A percentile compares a stretch with the other conserved stretches of the same genome.
Conservation (phyloP, 1,139 yeast genomes). For the Chernovozyma sophiae-reginae region DNA sequence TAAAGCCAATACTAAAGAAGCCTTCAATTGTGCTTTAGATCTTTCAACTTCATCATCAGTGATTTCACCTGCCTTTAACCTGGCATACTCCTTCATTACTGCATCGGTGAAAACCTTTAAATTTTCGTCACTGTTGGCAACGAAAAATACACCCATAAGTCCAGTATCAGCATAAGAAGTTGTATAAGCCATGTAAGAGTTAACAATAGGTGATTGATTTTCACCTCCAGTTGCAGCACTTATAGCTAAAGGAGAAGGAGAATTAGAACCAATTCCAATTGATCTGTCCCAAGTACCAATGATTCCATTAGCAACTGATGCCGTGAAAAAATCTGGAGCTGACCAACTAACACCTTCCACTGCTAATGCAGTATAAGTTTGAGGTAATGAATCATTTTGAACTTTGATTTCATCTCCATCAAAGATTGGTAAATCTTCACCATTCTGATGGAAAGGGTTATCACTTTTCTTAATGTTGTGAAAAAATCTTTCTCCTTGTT, state of each 20-base stretch:
- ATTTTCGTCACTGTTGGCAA: slow-evolving; percentile 70
- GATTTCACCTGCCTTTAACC: slow-evolving; percentile 72
- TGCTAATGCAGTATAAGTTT: slow-evolving; percentile 88
- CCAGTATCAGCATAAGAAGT: slow-evolving; percentile 98
- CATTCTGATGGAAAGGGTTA: slow-evolving; percentile 63
- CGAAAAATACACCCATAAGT: slow-evolving; percentile 92
- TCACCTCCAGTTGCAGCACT: slow-evolving; percentile 66
- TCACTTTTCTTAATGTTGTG: slow-evolving; percentile 70
- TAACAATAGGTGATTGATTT: slow-evolving; percentile 59
- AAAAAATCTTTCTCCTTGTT: slow-evolving; percentile 70
- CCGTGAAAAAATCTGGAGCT: slow-evolving; percentile 92
- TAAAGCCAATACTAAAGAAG: slow-evolving; percentile 78
- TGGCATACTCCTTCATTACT: slow-evolving; percentile 81
- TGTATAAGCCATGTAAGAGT: slow-evolving; percentile 93
- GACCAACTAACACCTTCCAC: slow-evolving; percentile 99
- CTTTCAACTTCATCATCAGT: slow-evolving; percentile 86
- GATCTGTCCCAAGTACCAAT: slow-evolving; percentile 98
- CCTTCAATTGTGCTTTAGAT: slow-evolving; percentile 92
- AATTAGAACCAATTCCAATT: slow-evolving; percentile 66
- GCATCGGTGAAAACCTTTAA: slow-evolving; percentile 68
- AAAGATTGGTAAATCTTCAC: slow-evolving; percentile 78
- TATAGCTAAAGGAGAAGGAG: slow-evolving; percentile 75
- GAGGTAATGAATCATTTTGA: slow-evolving; percentile 79
- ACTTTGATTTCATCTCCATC: slow-evolving; percentile 83
- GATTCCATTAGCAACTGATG: slow-evolving; percentile 92